A percentile compares a stretch with the other conserved stretches of the same genome.
Evolutionary conservation across 352 stramenopile genomes (phyloP).

Genomic region (Phytophthora colocasiae): DNA sequence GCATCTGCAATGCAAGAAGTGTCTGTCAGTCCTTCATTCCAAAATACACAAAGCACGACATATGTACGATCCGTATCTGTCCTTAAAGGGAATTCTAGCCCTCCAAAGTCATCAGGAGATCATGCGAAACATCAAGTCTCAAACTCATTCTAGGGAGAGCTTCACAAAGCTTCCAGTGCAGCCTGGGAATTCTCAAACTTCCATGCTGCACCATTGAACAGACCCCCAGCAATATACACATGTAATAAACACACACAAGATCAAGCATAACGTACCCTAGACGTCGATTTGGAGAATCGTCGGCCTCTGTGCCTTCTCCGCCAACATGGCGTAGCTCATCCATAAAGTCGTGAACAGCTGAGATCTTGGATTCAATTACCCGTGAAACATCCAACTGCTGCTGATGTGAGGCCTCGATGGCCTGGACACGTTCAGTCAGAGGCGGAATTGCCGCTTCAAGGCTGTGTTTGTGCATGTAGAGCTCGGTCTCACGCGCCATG

Average conservation of each 20-base stretch:
- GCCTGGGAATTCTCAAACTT: constrained; percentile 7
- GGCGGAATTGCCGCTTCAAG: constrained; percentile 32
- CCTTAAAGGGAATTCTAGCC: constrained; percentile 88
- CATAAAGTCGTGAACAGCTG: constrained; percentile 64
- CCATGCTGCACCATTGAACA: constrained; percentile 27
- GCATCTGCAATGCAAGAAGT: constrained; percentile 23
- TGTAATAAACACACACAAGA: constrained; percentile 17
- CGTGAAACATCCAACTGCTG: constrained; percentile 39
- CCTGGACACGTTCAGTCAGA: constrained; percentile 36
- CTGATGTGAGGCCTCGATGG: constrained; percentile 46
- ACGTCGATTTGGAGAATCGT: constrained; percentile 60
- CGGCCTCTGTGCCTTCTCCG: constrained; percentile 56
- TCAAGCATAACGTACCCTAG: constrained; percentile 47
- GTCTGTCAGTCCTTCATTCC: constrained; percentile 9
- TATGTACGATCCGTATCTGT: constrained; percentile 91
- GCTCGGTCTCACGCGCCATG: constrained; percentile 52
- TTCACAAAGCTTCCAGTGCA: constrained; percentile 9
- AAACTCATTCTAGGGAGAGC: constrained; percentile 35
- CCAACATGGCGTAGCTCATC: constrained; percentile 59
- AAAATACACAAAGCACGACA: background rate
- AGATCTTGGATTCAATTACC: constrained; percentile 68
- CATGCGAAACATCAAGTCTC: constrained; percentile 18
- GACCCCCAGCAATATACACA: constrained; percentile 19
- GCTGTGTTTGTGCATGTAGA: constrained; percentile 43
- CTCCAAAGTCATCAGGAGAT: constrained; percentile 90